These are phyloP conservation scores for Volvox carteri DNA, from an alignment of 163 green algal genomes.

Conservation along the genomic window DNA sequence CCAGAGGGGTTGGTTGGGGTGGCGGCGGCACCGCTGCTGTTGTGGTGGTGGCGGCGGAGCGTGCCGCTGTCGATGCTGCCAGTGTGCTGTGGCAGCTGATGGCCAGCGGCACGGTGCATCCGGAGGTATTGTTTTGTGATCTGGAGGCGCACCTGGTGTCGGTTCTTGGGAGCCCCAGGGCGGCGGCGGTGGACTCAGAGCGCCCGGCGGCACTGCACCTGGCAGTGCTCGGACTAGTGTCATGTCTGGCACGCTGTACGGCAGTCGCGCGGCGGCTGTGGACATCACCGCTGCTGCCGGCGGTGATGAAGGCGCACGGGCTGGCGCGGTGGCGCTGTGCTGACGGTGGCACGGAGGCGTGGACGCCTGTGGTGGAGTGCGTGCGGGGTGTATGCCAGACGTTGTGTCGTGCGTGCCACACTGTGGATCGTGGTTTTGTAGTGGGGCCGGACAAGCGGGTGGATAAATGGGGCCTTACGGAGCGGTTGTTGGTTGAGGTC, in stretches of 20 bases:
- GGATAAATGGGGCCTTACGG: constrained; percentile 15
- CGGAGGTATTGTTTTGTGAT: neutral
- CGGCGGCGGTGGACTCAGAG: neutral
- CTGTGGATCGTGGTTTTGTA: neutral
- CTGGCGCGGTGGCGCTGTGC: neutral
- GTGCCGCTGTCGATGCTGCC: neutral
- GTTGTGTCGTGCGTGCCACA: constrained; percentile 34
- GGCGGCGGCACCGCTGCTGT: neutral
- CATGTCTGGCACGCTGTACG: constrained; percentile 13
- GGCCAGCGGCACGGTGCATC: constrained; percentile 35
- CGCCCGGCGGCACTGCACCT: neutral
- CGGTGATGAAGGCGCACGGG: constrained; percentile 20
- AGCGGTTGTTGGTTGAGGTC: constrained; percentile 36
- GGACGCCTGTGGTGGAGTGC: neutral
- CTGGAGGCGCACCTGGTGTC: neutral
- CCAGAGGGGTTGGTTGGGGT: neutral
- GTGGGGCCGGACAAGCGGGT: neutral
- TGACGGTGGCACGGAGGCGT: neutral
- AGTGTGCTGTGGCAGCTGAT: constrained; percentile 48
- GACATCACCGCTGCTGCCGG: constrained; percentile 21
- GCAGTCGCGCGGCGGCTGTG: constrained; percentile 17
- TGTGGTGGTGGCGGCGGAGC: neutral
- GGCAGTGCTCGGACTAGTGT: constrained; percentile 26
- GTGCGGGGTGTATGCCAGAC: constrained; percentile 20
- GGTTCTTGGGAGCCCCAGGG: neutral